phyloP scores from a whole-genome alignment of 345 rosid species.

The Anastatica hierochuntica region DNA sequence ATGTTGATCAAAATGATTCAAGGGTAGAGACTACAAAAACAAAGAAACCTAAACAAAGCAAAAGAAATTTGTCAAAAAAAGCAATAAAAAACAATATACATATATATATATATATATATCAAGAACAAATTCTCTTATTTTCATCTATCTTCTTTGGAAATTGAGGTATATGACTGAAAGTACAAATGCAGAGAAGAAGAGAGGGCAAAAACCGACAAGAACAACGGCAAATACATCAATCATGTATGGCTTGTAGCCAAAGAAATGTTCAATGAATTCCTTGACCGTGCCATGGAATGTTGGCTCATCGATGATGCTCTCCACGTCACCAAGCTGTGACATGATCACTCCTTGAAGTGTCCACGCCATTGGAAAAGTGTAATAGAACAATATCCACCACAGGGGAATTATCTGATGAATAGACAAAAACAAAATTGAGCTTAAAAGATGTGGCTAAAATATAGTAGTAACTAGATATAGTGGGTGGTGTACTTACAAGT shows the following conservation, averaged over 20 bases:
- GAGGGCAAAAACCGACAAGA: constrained; percentile 39
- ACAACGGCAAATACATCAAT: constrained; percentile 43
- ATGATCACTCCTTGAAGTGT: constrained; percentile 58
- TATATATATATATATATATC: no score
- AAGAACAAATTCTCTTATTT: no score
- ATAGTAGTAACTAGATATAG: no score
- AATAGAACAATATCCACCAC: constrained; percentile 97
- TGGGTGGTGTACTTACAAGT: no score
- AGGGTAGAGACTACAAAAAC: no score
- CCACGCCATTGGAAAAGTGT: constrained; percentile 81
- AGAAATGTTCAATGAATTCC: constrained; percentile 37
- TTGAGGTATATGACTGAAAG: constrained; percentile 55
- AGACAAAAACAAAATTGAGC: no score
- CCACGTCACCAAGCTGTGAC: constrained; percentile 83
- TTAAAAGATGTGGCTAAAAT: no score
- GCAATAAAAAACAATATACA: no score
- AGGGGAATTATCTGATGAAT: constrained; percentile 74
- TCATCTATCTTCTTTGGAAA: constrained; percentile 73
- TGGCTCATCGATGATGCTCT: constrained; percentile 44
- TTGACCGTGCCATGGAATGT: constrained; percentile 50
- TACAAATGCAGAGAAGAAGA: constrained; percentile 59
- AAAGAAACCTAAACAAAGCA: no score
- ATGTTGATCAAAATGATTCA: no score
- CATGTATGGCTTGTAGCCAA: constrained; percentile 40
- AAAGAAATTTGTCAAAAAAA: no score